Evolutionary conservation across 2,329 filamentous ascomycete species (phyloP), one percentile per base, ranked within the genome.

Genomic region (Penicillium nordicum): DNA sequence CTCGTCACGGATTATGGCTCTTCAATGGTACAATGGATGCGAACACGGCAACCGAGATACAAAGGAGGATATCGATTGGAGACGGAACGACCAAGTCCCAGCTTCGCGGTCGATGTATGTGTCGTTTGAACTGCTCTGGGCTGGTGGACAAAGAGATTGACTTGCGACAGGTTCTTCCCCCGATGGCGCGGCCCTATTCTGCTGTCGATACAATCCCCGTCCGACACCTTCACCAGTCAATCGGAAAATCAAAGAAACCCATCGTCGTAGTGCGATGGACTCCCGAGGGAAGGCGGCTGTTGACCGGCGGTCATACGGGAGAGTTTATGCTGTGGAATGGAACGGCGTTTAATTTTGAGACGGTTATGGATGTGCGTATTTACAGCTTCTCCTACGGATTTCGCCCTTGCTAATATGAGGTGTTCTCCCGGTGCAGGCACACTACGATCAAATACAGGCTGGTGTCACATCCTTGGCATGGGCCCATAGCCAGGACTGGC

Each of bases 241-340:
- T 97, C 7, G 97, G 97, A 78, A 99, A 99, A 72, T 92, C 96
- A 69, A 96, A 96, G 70, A 94, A 97, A 66, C 94, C 94, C 1
- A 90, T 99, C 69, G 97, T 97, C 62, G 90, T 97, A 9, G 93
- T 99, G 40, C 85, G 91, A 73, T 99, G 94, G 94, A 99, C 95
- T 16, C 94, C 94, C 7, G 94, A 99, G 74, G 94, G 94, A 29
- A 87, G 94, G 59, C 83, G 94, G 64, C 79, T 99, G 55, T 82
- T 99, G 71, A 97, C 94, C 0, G 94, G 92, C 23, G 96, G 92
- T 0, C 96, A 92, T 64, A 97, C 93, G 72, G 94, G 94, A 69
- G 94, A 99, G 73, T 99, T 99, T 69, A 99, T 95, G 38, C 77
- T 99, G 4, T 99, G 94, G 94, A 99, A 99, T 72, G 94, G 94